phyloP scores from a whole-genome alignment of 345 rosid species.

The Eutrema yunnanense region DNA sequence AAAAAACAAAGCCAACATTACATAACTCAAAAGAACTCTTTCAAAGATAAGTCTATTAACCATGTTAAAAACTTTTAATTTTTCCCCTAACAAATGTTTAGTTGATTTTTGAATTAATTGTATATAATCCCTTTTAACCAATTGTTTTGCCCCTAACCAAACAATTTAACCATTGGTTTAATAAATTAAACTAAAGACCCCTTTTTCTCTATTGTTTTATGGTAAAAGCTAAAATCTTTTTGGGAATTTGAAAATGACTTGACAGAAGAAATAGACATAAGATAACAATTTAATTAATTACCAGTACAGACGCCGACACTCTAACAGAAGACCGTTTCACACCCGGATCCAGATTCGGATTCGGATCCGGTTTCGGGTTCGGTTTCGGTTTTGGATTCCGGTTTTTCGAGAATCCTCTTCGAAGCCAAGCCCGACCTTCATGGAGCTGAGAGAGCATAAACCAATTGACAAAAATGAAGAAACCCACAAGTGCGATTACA shows the following conservation, averaged over 20 bases:
- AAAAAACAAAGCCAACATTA: not conserved
- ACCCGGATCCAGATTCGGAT: constrained; percentile 2
- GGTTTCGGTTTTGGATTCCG: not conserved
- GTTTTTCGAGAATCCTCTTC: constrained; percentile 26
- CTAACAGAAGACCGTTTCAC: constrained; percentile 24
- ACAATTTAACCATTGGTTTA: not conserved
- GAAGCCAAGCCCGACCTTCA: constrained; percentile 36
- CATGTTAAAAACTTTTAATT: not conserved
- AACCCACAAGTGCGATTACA: constrained; percentile 45
- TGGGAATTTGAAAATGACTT: constrained; percentile 9
- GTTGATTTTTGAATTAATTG: not conserved
- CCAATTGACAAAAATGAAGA: constrained; percentile 71
- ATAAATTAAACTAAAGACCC: not conserved
- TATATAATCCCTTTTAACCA: not conserved
- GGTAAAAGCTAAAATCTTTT: not conserved
- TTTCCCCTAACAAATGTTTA: not conserved
- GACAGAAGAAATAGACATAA: not conserved
- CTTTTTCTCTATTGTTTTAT: not conserved
- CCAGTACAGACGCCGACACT: constrained; percentile 42
- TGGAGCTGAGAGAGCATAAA: constrained; percentile 66
- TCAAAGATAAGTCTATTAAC: not conserved
- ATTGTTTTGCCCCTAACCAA: no score
- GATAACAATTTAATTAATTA: constrained; percentile 1
- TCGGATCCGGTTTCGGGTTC: constrained; percentile 1
- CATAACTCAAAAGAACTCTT: not conserved